Percentiles rank a stretch among this genome's conserved stretches.
These are phyloP conservation scores for Butyriboletus loyo DNA, from an alignment of 768 basidiomycete species.

Conservation along the genomic window DNA sequence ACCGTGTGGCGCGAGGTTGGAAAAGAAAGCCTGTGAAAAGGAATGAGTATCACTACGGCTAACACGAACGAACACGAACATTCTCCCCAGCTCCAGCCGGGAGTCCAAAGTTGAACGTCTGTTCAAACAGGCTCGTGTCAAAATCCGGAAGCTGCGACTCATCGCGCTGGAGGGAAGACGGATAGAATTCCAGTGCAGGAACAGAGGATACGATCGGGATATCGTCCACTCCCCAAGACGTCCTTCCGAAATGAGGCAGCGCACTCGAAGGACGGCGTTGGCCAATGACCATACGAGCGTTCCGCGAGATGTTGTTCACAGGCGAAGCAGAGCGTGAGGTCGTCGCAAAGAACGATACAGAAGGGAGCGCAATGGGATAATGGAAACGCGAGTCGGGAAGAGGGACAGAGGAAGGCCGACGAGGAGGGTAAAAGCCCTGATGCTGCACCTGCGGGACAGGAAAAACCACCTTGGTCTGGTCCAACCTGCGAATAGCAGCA, in stretches of 20 bases:
- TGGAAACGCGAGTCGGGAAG: conserved; percentile 43
- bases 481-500: conserved; percentile 54
- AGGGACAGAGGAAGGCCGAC: conserved; percentile 63
- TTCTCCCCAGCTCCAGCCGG: conserved; percentile 13
- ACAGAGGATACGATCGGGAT: conserved; percentile 21
- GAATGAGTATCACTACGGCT: neutral
- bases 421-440: conserved; percentile 36
- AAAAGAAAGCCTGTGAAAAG: conserved; percentile 20
- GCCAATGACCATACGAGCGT: conserved; percentile 39
- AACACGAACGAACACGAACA: conserved; percentile 5
- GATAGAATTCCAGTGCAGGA: conserved; percentile 1
- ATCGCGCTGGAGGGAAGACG: conserved; percentile 39
- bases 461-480: conserved; percentile 21
- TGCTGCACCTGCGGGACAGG: conserved; percentile 2
- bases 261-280: conserved; percentile 51
- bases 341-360: conserved; percentile 39
- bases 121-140: conserved; percentile 47
- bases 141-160: conserved; percentile 48
- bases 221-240: conserved; percentile 27
- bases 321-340: conserved; percentile 45
- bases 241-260: conserved; percentile 33
- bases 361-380: conserved; percentile 45
- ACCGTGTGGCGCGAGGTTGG: conserved; percentile 21
- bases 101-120: conserved; percentile 35
- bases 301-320: conserved; percentile 42